Percentiles rank a stretch among this genome's conserved stretches.
phyloP scores from a whole-genome alignment of 345 rosid species.

The Orychophragmus violaceus region DNA sequence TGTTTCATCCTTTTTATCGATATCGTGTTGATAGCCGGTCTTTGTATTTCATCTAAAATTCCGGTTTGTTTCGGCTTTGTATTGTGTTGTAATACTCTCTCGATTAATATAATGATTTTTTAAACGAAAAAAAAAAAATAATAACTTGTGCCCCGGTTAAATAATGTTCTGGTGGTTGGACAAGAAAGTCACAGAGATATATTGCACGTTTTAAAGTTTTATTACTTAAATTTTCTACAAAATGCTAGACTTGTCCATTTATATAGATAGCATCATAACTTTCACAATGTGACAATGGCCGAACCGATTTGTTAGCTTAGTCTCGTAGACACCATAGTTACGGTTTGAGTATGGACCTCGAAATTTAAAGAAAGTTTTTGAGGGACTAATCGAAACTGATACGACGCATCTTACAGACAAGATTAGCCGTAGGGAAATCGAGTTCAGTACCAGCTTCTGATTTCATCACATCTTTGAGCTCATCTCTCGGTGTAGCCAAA shows the following conservation, averaged over 20 bases:
- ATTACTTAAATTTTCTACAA: not conserved
- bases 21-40: too few relatives aligned
- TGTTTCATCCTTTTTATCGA: too few relatives aligned
- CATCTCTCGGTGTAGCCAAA: conserved; percentile 73
- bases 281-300: conserved; percentile 1
- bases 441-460: conserved; percentile 68
- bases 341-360: not conserved
- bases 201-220: too few relatives aligned
- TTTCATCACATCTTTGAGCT: conserved; percentile 62
- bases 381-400: conserved; percentile 57
- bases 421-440: conserved; percentile 76
- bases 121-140: too few relatives aligned
- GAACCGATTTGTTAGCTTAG: conserved; percentile 5
- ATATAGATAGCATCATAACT: not conserved
- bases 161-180: too few relatives aligned
- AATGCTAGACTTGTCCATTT: not conserved
- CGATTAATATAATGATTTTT: too few relatives aligned
- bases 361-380: not conserved
- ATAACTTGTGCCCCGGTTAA: too few relatives aligned
- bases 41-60: too few relatives aligned
- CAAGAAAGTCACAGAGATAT: too few relatives aligned
- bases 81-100: too few relatives aligned
- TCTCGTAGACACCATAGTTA: conserved; percentile 4
- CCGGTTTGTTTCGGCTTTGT: too few relatives aligned
- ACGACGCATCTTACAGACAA: conserved; percentile 80